These are phyloP conservation scores for Zoysia pacifica DNA, from an alignment of 176 grass and related monocot genomes.

Conservation along the genomic window DNA sequence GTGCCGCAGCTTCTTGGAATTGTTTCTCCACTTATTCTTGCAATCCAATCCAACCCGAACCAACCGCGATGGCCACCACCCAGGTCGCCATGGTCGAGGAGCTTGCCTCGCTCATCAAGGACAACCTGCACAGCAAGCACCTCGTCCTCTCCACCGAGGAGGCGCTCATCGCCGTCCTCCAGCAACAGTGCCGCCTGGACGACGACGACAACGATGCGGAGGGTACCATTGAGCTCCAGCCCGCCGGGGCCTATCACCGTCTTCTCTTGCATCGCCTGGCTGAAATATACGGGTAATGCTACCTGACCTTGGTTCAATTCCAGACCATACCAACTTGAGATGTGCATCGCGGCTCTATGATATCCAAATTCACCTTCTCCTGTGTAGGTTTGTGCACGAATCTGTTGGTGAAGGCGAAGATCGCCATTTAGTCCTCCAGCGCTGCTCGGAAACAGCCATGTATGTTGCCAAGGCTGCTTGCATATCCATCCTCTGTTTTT, in stretches of 20 bases:
- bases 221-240: constrained; percentile 75
- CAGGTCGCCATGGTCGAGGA: constrained; percentile 97
- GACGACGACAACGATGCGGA: not conserved
- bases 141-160: constrained; percentile 94
- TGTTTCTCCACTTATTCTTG: not conserved
- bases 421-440: constrained; percentile 76
- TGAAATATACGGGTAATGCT: constrained; percentile 80
- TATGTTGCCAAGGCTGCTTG: constrained; percentile 43
- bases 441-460: constrained; percentile 89
- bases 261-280: constrained; percentile 87
- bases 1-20: not conserved
- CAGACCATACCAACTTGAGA: not conserved
- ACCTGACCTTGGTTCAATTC: not conserved
- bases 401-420: constrained; percentile 87
- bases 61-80: constrained; percentile 38
- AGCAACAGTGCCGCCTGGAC: constrained; percentile 20
- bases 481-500: not conserved
- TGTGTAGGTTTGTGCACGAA: constrained; percentile 81
- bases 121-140: constrained; percentile 94
- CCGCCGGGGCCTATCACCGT: constrained; percentile 76
- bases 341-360: not conserved
- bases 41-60: not conserved
- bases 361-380: constrained; percentile 1
- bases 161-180: constrained; percentile 51
- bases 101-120: constrained; percentile 88